Conservation (phyloP, 73 alveolate species). For the Urostyla sp. region DNA sequence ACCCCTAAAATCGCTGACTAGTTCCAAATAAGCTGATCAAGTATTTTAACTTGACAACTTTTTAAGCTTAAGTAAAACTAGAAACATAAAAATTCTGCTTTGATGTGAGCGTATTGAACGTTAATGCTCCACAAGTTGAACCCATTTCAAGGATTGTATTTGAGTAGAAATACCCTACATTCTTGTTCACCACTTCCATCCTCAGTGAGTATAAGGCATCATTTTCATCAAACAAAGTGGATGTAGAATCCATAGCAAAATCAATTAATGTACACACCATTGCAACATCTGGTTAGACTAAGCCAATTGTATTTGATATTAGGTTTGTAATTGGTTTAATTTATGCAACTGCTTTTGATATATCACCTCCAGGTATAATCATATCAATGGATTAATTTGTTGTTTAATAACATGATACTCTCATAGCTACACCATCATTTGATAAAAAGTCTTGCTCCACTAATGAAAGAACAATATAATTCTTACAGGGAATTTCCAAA, state of each 20-base stretch:
- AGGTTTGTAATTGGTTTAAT: too few species aligned
- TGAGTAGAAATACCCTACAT: background rate
- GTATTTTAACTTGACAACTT: background rate
- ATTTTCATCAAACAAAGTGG: background rate
- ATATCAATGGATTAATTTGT: background rate
- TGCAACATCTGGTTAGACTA: background rate
- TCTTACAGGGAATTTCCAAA: conserved; percentile 6
- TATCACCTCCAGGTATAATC: background rate
- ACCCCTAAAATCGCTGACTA: background rate
- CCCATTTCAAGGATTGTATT: background rate
- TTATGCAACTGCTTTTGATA: background rate
- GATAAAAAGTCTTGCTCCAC: background rate
- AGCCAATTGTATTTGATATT: background rate
- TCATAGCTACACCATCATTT: background rate
- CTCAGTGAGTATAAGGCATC: conserved; percentile 10
- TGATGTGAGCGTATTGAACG: background rate
- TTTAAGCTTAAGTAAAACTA: background rate
- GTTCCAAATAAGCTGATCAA: background rate
- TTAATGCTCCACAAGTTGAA: background rate
- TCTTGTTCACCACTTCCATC: background rate
- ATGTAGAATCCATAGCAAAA: background rate
- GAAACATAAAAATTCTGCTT: too few species aligned
- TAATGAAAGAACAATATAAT: background rate
- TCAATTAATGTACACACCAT: background rate
- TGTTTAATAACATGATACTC: background rate